Evolutionary conservation across 208 protist genomes (phyloP), one percentile per base, ranked within the genome.

Genomic region (Phytomonas sp.): DNA sequence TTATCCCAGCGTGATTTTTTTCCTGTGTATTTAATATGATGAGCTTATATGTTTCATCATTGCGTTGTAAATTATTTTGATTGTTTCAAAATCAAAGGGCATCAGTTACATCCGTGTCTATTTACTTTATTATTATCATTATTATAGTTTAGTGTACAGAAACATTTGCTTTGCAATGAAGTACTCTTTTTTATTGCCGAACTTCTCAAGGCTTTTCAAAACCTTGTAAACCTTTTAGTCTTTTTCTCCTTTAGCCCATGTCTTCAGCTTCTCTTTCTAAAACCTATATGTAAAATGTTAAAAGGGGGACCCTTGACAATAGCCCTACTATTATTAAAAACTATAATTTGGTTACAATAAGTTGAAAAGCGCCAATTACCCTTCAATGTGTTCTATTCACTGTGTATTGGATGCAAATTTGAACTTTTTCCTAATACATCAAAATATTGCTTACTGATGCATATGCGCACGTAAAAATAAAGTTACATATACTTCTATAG

Each of bases 81-180:
- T 75, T 70, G 4, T 70, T 23, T 72, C 31, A 4, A 37, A 37
- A 11, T 64, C 20, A 20, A 40, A 65, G 1, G 34, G 20, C 30
- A 5, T 70, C 34, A 46, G 6, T 31, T 34, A 30, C n/a, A 40
- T 36, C 32, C 60, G 20, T 64, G 7, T 28, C 30, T 61, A 56
- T 67, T 59, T 71, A 43, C 33, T 64, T 74, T 62, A 26, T 61
- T 31, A 20, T 64, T 69, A 30, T 72, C 31, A 17, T 46, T 46
- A 23, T 46, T 46, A 20, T 17, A 15, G 40, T 46, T 46, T 20
- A 20, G 6, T 46, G 13, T 46, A 17, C 15, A 20, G 15, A 46
- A 1, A 17, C 15, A 20, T 43, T 59, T 75, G 43, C 28, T 6
- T 6, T 4, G 20, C 29, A 2, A 34, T 61, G 61, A 62, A 62